A percentile compares a stretch with the other conserved stretches of the same genome.
Conservation (phyloP, 495 filamentous ascomycete species). For the Trypethelium eluteriae region DNA sequence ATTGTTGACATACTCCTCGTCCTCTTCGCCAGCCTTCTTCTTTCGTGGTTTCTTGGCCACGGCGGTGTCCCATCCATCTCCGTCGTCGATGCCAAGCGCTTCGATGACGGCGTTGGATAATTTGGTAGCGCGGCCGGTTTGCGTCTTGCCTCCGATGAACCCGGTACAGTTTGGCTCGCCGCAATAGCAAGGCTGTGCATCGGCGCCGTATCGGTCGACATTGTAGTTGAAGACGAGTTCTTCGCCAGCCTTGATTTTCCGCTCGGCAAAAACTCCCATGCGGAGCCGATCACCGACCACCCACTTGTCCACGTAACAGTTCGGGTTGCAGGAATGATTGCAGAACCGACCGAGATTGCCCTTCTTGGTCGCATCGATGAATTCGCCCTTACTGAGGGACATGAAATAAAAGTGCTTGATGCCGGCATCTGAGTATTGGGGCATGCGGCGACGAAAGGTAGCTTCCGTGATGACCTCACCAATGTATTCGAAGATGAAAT, state of each 20-base stretch:
- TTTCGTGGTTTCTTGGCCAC: slow-evolving; percentile 82
- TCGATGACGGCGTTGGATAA: slow-evolving; percentile 85
- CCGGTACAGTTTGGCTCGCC: slow-evolving; percentile 91
- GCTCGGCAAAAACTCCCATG: slow-evolving; percentile 97
- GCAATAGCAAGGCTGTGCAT: slow-evolving; percentile 95
- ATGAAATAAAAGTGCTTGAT: slow-evolving; percentile 99
- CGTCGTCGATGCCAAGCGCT: slow-evolving; percentile 90
- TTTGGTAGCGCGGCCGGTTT: slow-evolving; percentile 92
- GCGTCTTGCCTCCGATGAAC: slow-evolving; percentile 94
- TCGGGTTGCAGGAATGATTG: slow-evolving; percentile 98
- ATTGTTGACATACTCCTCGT: slow-evolving; percentile 94
- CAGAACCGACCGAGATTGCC: slow-evolving; percentile 95
- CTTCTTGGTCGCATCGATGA: slow-evolving; percentile 95
- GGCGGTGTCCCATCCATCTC: slow-evolving; percentile 81
- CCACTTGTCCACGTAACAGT: slow-evolving; percentile 99
- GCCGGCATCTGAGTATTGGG: slow-evolving; percentile 85
- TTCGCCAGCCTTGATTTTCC: slow-evolving; percentile 77
- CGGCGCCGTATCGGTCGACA: slow-evolving; percentile 93
- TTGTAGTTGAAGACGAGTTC: slow-evolving; percentile 99
- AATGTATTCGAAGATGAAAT: slow-evolving; percentile 97
- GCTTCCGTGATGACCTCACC: slow-evolving; percentile 94
- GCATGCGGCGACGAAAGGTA: slow-evolving; percentile 78
- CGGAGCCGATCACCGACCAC: slow-evolving; percentile 96
- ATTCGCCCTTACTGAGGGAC: slow-evolving; percentile 93
- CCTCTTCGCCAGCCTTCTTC: slow-evolving; percentile 89